A percentile compares a stretch with the other conserved stretches of the same genome.
These are phyloP conservation scores for Hygrocybe punicea DNA, from an alignment of 768 basidiomycete species.

Conservation along the genomic window DNA sequence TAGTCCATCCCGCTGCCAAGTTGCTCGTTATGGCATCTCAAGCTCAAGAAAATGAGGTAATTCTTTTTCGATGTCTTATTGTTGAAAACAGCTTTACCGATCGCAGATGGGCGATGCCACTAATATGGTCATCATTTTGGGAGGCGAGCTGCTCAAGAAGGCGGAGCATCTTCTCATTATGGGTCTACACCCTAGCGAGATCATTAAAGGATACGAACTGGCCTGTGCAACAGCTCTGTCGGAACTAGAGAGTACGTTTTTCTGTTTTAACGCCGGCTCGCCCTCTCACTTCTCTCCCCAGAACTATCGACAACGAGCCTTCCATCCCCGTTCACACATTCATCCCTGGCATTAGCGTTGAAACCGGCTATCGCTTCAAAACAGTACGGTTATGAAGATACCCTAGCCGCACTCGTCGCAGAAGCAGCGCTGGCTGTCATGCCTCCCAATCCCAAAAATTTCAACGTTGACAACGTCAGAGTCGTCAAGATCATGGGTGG, in stretches of 20 bases:
- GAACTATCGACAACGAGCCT: slow-evolving; percentile 68
- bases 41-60: slow-evolving; percentile 90
- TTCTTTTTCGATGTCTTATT: slow-evolving; percentile 18
- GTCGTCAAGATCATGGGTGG: slow-evolving; percentile 99
- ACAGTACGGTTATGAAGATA: slow-evolving; percentile 92
- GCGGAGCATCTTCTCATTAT: slow-evolving; percentile 90
- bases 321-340: slow-evolving; percentile 67
- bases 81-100: slow-evolving; percentile 3
- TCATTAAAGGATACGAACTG: slow-evolving; percentile 93
- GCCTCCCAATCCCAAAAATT: slow-evolving; percentile 83
- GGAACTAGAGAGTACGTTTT: slow-evolving; percentile 75
- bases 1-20: slow-evolving; percentile 97
- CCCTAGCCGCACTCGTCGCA: slow-evolving; percentile 77
- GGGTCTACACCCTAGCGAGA: slow-evolving; percentile 96
- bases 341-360: slow-evolving; percentile 69
- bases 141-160: slow-evolving; percentile 91
- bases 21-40: slow-evolving; percentile 99
- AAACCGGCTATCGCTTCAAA: slow-evolving; percentile 94
- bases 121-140: slow-evolving; percentile 91
- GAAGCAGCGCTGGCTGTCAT: slow-evolving; percentile 92
- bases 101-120: slow-evolving; percentile 94
- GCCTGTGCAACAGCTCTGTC: slow-evolving; percentile 78
- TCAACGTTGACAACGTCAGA: slow-evolving; percentile 97
- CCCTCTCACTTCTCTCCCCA: slow-evolving; percentile 31
- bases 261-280: slow-evolving; percentile 1